A percentile compares a stretch with the other conserved stretches of the same genome.
phyloP scores from a whole-genome alignment of 176 grass and related monocot species.

The Zoysia japonica region DNA sequence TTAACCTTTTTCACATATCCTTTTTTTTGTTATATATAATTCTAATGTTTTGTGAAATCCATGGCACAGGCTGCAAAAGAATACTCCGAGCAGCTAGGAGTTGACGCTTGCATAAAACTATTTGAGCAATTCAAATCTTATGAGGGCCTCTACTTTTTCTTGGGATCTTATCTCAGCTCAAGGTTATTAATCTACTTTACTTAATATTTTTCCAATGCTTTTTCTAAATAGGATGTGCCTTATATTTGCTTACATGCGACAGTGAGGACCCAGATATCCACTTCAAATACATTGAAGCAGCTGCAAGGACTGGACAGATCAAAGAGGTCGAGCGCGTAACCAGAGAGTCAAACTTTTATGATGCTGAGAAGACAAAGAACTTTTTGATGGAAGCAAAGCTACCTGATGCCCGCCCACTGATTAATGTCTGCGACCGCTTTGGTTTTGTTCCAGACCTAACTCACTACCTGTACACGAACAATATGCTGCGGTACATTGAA shows the following conservation, averaged over 20 bases:
- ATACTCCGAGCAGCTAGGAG: conserved; percentile 90
- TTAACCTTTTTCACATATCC: background rate
- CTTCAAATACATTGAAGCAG: conserved; percentile 97
- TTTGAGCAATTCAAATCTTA: conserved; percentile 99
- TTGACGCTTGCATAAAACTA: conserved; percentile 82
- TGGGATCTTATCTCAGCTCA: conserved; percentile 95
- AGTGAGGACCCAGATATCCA: conserved; percentile 96
- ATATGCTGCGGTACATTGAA: conserved; percentile 97
- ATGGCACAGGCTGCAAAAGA: conserved; percentile 70
- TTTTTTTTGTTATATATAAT: background rate
- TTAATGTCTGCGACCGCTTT: conserved; percentile 98
- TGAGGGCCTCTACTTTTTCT: conserved; percentile 97
- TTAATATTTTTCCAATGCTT: background rate
- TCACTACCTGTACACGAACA: conserved; percentile 90
- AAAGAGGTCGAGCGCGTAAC: conserved; percentile 99
- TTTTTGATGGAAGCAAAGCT: conserved; percentile 98
- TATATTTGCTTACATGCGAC: conserved; percentile 46
- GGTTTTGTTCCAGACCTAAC: conserved; percentile 96
- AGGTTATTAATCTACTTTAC: conserved; percentile 54
- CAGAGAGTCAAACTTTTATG: conserved; percentile 97
- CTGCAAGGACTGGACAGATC: conserved; percentile 92
- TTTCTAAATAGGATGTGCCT: background rate
- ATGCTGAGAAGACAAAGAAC: conserved; percentile 97
- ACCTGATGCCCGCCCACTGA: conserved; percentile 87
- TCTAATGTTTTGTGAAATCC: conserved; percentile 26